Conservation (phyloP, 1,284 basidiomycete species). For the Earliella scabrosa region DNA sequence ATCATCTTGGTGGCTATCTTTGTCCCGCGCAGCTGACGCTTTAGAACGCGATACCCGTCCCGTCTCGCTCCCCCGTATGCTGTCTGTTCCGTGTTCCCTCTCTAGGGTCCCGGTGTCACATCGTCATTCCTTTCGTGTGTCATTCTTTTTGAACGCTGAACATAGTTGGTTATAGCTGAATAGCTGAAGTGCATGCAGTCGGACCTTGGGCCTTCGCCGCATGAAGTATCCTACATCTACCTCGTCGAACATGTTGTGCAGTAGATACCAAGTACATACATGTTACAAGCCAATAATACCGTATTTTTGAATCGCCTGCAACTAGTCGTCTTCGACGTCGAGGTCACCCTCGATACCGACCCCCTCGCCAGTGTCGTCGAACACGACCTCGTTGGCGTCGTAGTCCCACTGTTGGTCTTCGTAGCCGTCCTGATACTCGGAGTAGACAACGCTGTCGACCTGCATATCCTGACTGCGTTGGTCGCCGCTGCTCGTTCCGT, state of each 20-base stretch:
- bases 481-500: neutral
- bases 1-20: constrained; percentile 73
- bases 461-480: constrained; percentile 4
- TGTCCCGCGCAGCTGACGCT: constrained; percentile 38
- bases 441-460: constrained; percentile 20
- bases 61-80: neutral
- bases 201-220: constrained; percentile 19
- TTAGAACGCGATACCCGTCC: constrained; percentile 1
- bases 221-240: constrained; percentile 17
- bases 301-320: constrained; percentile 9
- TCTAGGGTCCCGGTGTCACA: constrained; percentile 11
- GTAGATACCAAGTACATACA: constrained; percentile 22
- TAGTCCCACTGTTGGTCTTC: constrained; percentile 41
- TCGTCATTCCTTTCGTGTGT: constrained; percentile 22
- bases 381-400: constrained; percentile 49
- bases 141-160: constrained; percentile 24
- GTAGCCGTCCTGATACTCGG: constrained; percentile 31
- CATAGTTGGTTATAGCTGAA: constrained; percentile 20
- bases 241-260: constrained; percentile 26
- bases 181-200: constrained; percentile 4
- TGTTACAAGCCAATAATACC: constrained; percentile 21
- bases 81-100: constrained; percentile 5
- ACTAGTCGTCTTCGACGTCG: constrained; percentile 66
- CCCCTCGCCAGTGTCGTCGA: constrained; percentile 71
- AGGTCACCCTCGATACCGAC: constrained; percentile 73